phyloP scores from a whole-genome alignment of 257 asterid species.

The Fraxinus anomala region DNA sequence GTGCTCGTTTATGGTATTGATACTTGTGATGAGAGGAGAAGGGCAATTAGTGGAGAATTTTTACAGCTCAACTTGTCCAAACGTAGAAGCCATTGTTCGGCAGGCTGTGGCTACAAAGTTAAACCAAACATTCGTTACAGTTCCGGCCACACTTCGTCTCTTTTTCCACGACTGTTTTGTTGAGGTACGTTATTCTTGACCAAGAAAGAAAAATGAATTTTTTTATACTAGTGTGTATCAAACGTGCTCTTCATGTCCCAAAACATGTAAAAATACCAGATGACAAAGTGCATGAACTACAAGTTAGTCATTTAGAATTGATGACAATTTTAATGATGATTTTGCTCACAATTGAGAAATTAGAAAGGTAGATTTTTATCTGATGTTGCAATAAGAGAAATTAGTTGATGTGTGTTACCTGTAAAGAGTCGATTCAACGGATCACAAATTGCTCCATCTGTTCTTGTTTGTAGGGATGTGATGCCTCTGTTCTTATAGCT shows the following conservation, averaged over 20 bases:
- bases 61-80: conserved; percentile 52
- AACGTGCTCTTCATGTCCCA: background rate
- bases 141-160: conserved; percentile 73
- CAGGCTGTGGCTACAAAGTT: conserved; percentile 47
- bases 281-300: background rate
- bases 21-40: conserved; percentile 36
- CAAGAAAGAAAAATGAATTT: background rate
- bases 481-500: conserved; percentile 57
- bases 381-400: no score
- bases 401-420: background rate
- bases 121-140: conserved; percentile 48
- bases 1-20: conserved; percentile 30
- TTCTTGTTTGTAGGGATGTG: conserved; percentile 58
- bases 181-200: conserved; percentile 38
- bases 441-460: background rate
- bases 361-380: background rate
- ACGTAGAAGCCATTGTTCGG: conserved; percentile 52
- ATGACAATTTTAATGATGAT: no score
- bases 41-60: conserved; percentile 54
- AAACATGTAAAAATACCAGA: background rate
- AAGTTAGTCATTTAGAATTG: no score
- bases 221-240: background rate
- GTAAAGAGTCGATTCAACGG: background rate
- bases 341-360: background rate
- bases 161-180: conserved; percentile 80